Evolutionary conservation across 345 rosid genomes (phyloP).

Genomic region (Ceriops tagal): DNA sequence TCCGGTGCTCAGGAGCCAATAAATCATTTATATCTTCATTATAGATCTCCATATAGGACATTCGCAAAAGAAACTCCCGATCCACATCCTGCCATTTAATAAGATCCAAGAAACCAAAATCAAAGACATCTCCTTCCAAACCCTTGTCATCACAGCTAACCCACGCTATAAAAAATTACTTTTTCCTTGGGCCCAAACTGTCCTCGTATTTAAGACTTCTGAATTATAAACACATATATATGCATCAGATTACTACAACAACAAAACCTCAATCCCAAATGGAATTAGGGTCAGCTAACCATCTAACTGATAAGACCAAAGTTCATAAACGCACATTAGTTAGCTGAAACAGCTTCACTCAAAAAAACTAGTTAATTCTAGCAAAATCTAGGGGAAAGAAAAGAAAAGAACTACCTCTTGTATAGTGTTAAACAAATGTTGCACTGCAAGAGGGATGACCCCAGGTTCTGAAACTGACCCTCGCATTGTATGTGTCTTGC

Average conservation of each 20-base stretch:
- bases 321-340: no score
- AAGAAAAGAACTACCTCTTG: slow-evolving; percentile 46
- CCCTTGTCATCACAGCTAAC: no score
- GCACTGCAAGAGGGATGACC: slow-evolving; percentile 80
- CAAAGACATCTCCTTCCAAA: not conserved
- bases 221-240: not conserved
- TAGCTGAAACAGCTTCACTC: not conserved
- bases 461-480: slow-evolving; percentile 76
- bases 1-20: slow-evolving; percentile 87
- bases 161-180: no score
- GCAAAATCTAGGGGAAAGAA: not conserved
- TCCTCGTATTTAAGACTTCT: not conserved
- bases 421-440: slow-evolving; percentile 60
- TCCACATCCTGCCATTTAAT: slow-evolving; percentile 44
- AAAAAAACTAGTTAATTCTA: not conserved
- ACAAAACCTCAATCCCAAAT: no score
- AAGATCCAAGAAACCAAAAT: slow-evolving; percentile 3
- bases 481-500: slow-evolving; percentile 96
- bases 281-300: no score
- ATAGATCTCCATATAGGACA: slow-evolving; percentile 95
- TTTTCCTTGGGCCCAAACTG: not conserved
- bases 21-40: slow-evolving; percentile 93
- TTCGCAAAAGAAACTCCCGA: slow-evolving; percentile 86
- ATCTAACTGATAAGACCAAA: no score
- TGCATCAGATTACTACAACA: no score